These are phyloP conservation scores for Hymenoscyphus occultus DNA, from an alignment of 2,329 filamentous ascomycete genomes.

Conservation along the genomic window DNA sequence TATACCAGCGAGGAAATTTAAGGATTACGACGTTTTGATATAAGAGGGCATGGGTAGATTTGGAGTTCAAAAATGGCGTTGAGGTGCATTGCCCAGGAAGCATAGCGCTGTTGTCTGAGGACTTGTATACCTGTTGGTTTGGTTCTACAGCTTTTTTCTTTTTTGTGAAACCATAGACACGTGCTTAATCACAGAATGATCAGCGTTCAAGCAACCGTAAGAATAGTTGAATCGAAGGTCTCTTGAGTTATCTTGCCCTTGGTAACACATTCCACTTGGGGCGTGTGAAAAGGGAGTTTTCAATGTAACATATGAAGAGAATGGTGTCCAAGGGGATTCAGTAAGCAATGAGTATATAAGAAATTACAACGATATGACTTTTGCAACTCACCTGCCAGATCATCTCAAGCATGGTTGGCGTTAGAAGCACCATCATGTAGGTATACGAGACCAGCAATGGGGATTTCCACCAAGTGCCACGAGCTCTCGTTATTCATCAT, in stretches of 20 bases:
- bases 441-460: no score
- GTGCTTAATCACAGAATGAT: neutral
- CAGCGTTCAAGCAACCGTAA: neutral
- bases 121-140: constrained; percentile 2
- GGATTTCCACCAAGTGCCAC: neutral
- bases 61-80: neutral
- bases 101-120: neutral
- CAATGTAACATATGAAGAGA: no score
- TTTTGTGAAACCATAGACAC: neutral
- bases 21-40: constrained; percentile 11
- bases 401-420: no score
- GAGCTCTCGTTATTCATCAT: neutral
- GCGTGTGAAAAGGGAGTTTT: no score
- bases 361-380: no score
- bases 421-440: no score
- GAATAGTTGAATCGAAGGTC: neutral
- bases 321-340: no score
- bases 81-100: neutral
- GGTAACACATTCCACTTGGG: no score
- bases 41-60: neutral
- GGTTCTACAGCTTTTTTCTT: neutral
- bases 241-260: neutral
- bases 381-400: no score
- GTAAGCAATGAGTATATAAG: no score
- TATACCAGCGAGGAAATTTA: constrained; percentile 30